phyloP scores from a whole-genome alignment of 1,284 basidiomycete genomes.

The Bondarzewia mesenterica region DNA sequence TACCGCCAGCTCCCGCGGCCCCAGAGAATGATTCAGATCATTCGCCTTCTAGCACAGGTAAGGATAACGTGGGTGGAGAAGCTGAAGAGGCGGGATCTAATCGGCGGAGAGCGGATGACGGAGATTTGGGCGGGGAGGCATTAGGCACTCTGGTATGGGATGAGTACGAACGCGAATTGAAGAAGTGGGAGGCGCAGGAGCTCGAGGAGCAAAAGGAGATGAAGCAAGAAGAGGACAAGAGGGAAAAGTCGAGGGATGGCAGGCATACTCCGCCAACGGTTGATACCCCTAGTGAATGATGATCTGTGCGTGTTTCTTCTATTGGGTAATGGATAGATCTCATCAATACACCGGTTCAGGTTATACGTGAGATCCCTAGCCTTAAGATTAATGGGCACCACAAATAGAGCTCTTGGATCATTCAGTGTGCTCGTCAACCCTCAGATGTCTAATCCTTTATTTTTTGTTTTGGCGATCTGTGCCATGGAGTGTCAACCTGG shows the following conservation, averaged over 20 bases:
- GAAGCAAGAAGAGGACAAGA: not conserved
- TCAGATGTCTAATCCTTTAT: too few species aligned
- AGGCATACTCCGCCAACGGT: constrained; percentile 9
- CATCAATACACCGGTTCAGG: too few species aligned
- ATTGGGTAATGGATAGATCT: too few species aligned
- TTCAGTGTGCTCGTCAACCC: too few species aligned
- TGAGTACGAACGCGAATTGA: constrained; percentile 54
- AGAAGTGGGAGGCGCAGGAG: constrained; percentile 48
- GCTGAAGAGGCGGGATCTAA: constrained; percentile 21
- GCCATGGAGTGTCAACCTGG: too few species aligned
- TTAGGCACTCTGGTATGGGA: constrained; percentile 69
- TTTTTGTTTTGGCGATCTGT: too few species aligned
- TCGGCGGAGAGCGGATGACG: constrained; percentile 38
- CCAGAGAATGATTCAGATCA: constrained; percentile 7
- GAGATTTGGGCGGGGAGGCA: constrained; percentile 58
- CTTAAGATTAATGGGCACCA: too few species aligned
- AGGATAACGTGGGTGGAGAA: constrained; percentile 18
- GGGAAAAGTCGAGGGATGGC: constrained; percentile 1
- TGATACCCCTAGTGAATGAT: constrained; percentile 1
- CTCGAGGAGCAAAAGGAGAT: not conserved
- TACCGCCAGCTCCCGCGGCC: constrained; percentile 26
- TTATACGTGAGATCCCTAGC: too few species aligned
- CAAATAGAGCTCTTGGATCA: too few species aligned
- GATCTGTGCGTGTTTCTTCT: not conserved
- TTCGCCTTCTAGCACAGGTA: constrained; percentile 11